A percentile compares a stretch with the other conserved stretches of the same genome.
Evolutionary conservation across 345 rosid genomes (phyloP).

Genomic region (Iberis pinnata): DNA sequence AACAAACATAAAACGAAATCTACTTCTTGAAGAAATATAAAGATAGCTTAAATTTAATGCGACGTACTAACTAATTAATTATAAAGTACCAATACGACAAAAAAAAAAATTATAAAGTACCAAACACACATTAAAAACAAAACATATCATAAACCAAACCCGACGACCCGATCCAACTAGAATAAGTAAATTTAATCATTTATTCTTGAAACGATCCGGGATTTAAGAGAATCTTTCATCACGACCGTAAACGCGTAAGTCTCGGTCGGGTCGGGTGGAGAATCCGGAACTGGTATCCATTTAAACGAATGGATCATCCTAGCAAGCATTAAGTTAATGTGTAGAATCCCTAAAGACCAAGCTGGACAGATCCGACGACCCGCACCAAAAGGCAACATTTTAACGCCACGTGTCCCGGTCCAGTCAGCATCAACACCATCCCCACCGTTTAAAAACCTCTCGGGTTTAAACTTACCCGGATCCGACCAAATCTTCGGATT

Average conservation of each 20-base stretch:
- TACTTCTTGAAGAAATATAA: background rate
- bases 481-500: slow-evolving; percentile 70
- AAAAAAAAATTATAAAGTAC: slow-evolving; percentile 10
- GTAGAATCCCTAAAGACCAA: slow-evolving; percentile 64
- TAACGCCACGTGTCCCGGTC: slow-evolving; percentile 73
- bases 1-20: slow-evolving; percentile 10
- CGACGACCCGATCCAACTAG: background rate
- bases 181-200: too few relatives aligned
- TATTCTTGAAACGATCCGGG: slow-evolving; percentile 47
- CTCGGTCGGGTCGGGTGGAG: slow-evolving; percentile 78
- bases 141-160: slow-evolving; percentile 1
- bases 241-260: slow-evolving; percentile 86
- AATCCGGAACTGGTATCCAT: slow-evolving; percentile 57
- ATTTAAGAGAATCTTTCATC: slow-evolving; percentile 82
- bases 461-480: slow-evolving; percentile 69
- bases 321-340: slow-evolving; percentile 65
- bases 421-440: slow-evolving; percentile 74
- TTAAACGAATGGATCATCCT: slow-evolving; percentile 73
- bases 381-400: slow-evolving; percentile 86
- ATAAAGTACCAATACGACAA: slow-evolving; percentile 8
- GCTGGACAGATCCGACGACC: slow-evolving; percentile 95
- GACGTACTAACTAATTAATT: background rate
- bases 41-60: slow-evolving; percentile 2
- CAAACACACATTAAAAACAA: slow-evolving; percentile 1
- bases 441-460: slow-evolving; percentile 73